Percentiles rank a stretch among this genome's conserved stretches.
Evolutionary conservation across 2,329 filamentous ascomycete species (phyloP).

Genomic region (Mycosphaerella sp.): DNA sequence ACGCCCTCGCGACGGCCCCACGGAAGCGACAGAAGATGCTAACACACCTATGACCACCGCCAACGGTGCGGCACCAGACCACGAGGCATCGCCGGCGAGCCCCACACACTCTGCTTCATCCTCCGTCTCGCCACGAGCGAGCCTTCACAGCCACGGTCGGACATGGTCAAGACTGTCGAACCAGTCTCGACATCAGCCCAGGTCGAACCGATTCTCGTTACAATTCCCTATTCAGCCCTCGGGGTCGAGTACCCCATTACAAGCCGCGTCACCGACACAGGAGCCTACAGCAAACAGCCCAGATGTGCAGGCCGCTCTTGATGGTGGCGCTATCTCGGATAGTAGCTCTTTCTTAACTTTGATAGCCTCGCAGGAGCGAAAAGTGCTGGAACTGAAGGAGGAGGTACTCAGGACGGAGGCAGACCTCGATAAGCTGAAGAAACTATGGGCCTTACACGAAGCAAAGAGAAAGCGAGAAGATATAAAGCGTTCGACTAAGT

Average conservation of each 20-base stretch:
- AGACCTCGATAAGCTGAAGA: slow-evolving; percentile 71
- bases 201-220: slow-evolving; percentile 44
- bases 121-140: slow-evolving; percentile 14
- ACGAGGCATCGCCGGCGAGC: slow-evolving; percentile 17
- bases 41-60: slow-evolving; percentile 6
- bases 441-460: slow-evolving; percentile 74
- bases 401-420: slow-evolving; percentile 78
- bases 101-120: slow-evolving; percentile 15
- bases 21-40: slow-evolving; percentile 14
- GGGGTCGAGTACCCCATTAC: slow-evolving; percentile 29
- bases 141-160: slow-evolving; percentile 28
- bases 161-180: slow-evolving; percentile 27
- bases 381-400: slow-evolving; percentile 83
- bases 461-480: slow-evolving; percentile 68
- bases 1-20: slow-evolving; percentile 9
- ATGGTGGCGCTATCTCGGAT: slow-evolving; percentile 6
- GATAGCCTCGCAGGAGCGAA: slow-evolving; percentile 84
- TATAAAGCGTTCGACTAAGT: slow-evolving; percentile 53
- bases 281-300: slow-evolving; percentile 21
- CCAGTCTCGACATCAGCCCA: slow-evolving; percentile 15
- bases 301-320: slow-evolving; percentile 8
- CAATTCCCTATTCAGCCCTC: slow-evolving; percentile 45
- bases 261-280: slow-evolving; percentile 33
- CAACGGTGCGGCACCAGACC: slow-evolving; percentile 1
- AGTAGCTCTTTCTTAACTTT: slow-evolving; percentile 66